A percentile compares a stretch with the other conserved stretches of the same genome.
Conservation (phyloP, 768 basidiomycete genomes). For the Astraeus odoratus region DNA sequence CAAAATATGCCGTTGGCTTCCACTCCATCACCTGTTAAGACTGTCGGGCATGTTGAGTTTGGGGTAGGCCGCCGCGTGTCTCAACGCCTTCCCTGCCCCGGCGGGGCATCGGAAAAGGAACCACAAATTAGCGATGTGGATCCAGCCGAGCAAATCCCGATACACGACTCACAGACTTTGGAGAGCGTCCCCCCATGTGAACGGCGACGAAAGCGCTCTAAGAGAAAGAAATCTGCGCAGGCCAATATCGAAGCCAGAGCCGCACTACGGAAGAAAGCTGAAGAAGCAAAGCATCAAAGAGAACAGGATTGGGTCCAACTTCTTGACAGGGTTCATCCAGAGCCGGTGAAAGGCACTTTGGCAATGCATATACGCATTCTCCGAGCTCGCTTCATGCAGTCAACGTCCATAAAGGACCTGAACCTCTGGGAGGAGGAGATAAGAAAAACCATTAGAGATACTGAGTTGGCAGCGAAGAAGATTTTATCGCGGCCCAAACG, state of each 20-base stretch:
- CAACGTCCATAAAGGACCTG: conserved; percentile 41
- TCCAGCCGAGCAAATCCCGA: conserved; percentile 23
- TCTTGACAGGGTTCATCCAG: conserved; percentile 48
- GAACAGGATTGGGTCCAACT: conserved; percentile 63
- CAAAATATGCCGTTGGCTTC: conserved; percentile 28
- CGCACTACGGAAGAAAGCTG: conserved; percentile 55
- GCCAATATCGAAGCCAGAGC: conserved; percentile 41
- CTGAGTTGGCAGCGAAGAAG: conserved; percentile 42
- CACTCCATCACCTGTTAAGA: conserved; percentile 34
- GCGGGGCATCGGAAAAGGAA: conserved; percentile 21
- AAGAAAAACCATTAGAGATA: conserved; percentile 46
- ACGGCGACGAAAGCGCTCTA: conserved; percentile 1
- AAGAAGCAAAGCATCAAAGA: conserved; percentile 50
- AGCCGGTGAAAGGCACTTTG: conserved; percentile 39
- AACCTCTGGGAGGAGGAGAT: conserved; percentile 63
- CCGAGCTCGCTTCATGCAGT: conserved; percentile 51
- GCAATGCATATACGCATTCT: conserved; percentile 49
- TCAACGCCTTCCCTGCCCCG: conserved; percentile 28
- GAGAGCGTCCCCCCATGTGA: not conserved
- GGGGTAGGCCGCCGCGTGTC: conserved; percentile 34
- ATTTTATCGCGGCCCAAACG: conserved; percentile 31
- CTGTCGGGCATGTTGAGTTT: conserved; percentile 50
- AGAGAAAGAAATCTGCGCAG: conserved; percentile 21
- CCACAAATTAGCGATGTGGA: conserved; percentile 31
- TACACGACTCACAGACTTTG: not conserved